phyloP scores from a whole-genome alignment of 2,329 filamentous ascomycete species.

The Colletotrichum falcatum region DNA sequence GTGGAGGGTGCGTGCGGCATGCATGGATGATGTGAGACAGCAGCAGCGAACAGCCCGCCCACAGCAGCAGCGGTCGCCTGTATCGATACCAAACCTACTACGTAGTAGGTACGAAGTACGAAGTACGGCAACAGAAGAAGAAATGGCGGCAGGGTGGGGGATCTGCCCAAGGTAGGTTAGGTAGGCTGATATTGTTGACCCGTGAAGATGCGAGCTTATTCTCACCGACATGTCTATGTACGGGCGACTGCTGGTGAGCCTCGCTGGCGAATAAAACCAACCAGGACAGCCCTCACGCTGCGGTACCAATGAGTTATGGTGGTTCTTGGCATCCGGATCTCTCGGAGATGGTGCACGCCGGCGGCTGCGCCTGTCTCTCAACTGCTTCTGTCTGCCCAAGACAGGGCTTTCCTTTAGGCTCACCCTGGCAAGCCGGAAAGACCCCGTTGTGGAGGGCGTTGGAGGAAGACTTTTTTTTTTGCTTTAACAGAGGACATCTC shows the following conservation, averaged over 20 bases:
- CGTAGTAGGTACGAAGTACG: no score
- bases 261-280: slow-evolving; percentile 8
- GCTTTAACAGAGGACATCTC: slow-evolving; percentile 1
- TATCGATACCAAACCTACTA: slow-evolving; percentile 1
- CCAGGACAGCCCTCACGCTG: slow-evolving; percentile 21
- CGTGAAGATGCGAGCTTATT: slow-evolving; percentile 36
- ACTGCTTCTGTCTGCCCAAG: slow-evolving; percentile 12
- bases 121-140: background rate
- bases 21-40: slow-evolving; percentile 38
- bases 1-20: slow-evolving; percentile 25
- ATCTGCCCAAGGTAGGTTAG: background rate
- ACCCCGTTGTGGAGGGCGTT: background rate
- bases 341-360: slow-evolving; percentile 35
- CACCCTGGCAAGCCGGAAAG: slow-evolving; percentile 22
- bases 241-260: background rate
- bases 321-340: slow-evolving; percentile 39
- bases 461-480: slow-evolving; percentile 3
- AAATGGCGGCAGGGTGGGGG: background rate
- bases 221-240: slow-evolving; percentile 19
- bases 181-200: slow-evolving; percentile 13
- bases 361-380: slow-evolving; percentile 29
- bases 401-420: slow-evolving; percentile 17
- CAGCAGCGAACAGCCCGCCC: background rate
- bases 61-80: slow-evolving; percentile 4
- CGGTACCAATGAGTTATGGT: slow-evolving; percentile 33